Base-by-base conservation (phyloP, 179 eudicot species). In the Beta lomatogona region DNA sequence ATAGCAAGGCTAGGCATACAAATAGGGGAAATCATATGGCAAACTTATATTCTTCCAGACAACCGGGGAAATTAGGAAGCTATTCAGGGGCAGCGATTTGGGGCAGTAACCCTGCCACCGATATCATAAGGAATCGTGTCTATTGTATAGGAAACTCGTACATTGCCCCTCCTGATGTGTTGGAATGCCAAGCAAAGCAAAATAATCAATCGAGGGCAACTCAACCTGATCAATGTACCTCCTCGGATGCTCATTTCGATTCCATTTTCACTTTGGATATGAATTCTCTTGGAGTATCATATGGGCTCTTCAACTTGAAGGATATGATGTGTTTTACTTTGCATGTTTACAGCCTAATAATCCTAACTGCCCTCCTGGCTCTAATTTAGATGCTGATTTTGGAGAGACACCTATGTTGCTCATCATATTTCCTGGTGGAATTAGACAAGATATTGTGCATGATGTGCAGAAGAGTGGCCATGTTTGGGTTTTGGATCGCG, bases 81-180 rank as follows among this genome's bases (percentile, higher is more conserved):
- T 93, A 92, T 83, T 78, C 96, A 1, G 96, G 98, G 8, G 96
- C 92, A 0, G 91, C 91, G 7, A 68, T 93, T 14, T 93, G 98
- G 98, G 98, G 98, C 48, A 93, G 98, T 85, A 92, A 94, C 83
- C 98, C 93, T 1, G 77, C 93, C 58, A 88, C 92, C 9, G 97
- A 93, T 76, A 65, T 79, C 9, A 15, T 9, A 25, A 75, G 96
- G 8, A 84, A 85, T 14, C 89, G 73, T 50, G 86, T 92, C 21
- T 93, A 84, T 0, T 97, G 85, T 28, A 92, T 97, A 0, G 98
- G 98, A 0, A 86, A 93, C 74, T 90, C 92, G 50, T 92, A 93
- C 77, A 76, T 70, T 0, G 98, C 89, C 54, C 97, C 97, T 0
- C 82, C 83, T 1, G 88, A 82, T 14, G 88, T 93, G 9, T 78